Percentiles rank a stretch among this genome's conserved stretches.
These are phyloP conservation scores for Paramyrothecium roridum DNA, from an alignment of 2,329 filamentous ascomycete species.

Conservation along the genomic window DNA sequence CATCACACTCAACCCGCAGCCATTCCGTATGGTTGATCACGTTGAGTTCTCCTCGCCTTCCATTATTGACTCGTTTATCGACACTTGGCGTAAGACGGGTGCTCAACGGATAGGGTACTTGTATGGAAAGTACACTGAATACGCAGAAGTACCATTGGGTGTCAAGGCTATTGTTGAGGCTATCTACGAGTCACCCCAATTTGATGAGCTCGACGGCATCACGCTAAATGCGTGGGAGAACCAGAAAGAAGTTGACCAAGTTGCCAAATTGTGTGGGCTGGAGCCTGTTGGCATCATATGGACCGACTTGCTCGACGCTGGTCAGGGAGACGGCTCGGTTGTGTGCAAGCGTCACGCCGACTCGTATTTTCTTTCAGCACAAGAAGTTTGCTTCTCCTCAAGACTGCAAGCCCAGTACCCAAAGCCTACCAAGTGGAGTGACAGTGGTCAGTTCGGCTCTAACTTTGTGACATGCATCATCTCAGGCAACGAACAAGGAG, in stretches of 20 bases:
- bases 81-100: slow-evolving; percentile 87
- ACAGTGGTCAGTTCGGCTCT: slow-evolving; percentile 88
- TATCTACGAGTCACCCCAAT: slow-evolving; percentile 93
- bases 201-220: slow-evolving; percentile 84
- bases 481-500: slow-evolving; percentile 85
- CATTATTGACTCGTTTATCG: slow-evolving; percentile 84
- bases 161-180: slow-evolving; percentile 95
- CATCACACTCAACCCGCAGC: slow-evolving; percentile 90
- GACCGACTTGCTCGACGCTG: slow-evolving; percentile 84
- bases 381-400: slow-evolving; percentile 87
- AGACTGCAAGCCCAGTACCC: slow-evolving; percentile 85
- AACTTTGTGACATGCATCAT: slow-evolving; percentile 97
- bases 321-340: slow-evolving; percentile 77
- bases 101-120: slow-evolving; percentile 83
- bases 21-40: slow-evolving; percentile 96
- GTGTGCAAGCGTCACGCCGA: slow-evolving; percentile 94
- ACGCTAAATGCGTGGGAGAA: slow-evolving; percentile 82
- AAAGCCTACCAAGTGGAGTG: slow-evolving; percentile 93
- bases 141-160: slow-evolving; percentile 87
- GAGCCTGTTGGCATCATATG: slow-evolving; percentile 91
- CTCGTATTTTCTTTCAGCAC: slow-evolving; percentile 89
- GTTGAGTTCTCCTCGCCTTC: slow-evolving; percentile 88
- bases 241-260: slow-evolving; percentile 74
- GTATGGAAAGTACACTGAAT: slow-evolving; percentile 88
- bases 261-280: slow-evolving; percentile 80